Percentiles rank a stretch among this genome's conserved stretches.
phyloP scores from a whole-genome alignment of 1,284 basidiomycete genomes.

The Uromyces viciae-fabae region DNA sequence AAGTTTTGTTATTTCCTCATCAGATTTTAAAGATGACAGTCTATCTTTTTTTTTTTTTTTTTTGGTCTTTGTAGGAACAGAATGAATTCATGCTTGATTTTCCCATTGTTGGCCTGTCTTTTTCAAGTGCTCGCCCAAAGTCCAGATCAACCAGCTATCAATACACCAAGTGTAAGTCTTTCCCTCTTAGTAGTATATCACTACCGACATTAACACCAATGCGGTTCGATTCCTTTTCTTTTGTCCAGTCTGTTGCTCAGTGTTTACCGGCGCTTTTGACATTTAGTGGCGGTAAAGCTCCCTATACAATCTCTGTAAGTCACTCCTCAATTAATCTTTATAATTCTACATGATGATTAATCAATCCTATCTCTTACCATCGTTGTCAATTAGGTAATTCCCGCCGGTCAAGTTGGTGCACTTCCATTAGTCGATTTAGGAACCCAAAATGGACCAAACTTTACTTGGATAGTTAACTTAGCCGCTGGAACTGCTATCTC shows the following conservation, averaged over 20 bases:
- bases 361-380: background rate
- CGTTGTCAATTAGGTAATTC: slow-evolving; percentile 29
- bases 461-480: slow-evolving; percentile 53
- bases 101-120: background rate
- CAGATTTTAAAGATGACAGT: background rate
- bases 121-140: slow-evolving; percentile 30
- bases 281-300: slow-evolving; percentile 45
- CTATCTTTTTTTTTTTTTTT: background rate
- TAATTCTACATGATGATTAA: too few relatives aligned
- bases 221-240: slow-evolving; percentile 1
- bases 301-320: slow-evolving; percentile 47
- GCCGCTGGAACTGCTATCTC: slow-evolving; percentile 52
- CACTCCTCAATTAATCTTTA: slow-evolving; percentile 6
- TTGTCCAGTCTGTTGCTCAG: slow-evolving; percentile 43
- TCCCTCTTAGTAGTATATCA: slow-evolving; percentile 1
- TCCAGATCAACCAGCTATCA: slow-evolving; percentile 41
- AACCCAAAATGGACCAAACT: slow-evolving; percentile 48
- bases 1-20: background rate
- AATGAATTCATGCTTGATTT: background rate
- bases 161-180: slow-evolving; percentile 29
- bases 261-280: slow-evolving; percentile 45
- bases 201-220: slow-evolving; percentile 17
- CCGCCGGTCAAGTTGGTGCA: slow-evolving; percentile 49
- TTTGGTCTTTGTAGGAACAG: background rate
- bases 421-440: slow-evolving; percentile 49